Conservation (phyloP, 495 filamentous ascomycete genomes). For the Tuber umbilicatum region DNA sequence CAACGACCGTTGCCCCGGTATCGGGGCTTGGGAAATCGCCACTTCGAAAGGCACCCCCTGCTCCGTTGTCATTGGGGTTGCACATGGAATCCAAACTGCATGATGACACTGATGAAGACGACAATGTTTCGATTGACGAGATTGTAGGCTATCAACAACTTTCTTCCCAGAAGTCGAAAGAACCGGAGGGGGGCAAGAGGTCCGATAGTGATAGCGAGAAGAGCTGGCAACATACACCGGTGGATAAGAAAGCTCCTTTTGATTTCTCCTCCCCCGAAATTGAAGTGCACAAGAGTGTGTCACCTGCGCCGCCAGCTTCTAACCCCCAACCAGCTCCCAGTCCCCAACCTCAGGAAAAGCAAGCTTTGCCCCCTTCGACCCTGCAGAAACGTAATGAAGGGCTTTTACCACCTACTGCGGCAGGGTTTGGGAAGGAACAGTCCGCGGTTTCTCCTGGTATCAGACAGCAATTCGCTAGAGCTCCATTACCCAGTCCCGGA, state of each 20-base stretch:
- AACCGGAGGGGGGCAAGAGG: slow-evolving; percentile 16
- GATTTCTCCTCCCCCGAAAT: slow-evolving; percentile 17
- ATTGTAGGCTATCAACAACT: slow-evolving; percentile 31
- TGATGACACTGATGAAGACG: slow-evolving; percentile 35
- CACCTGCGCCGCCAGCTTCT: neutral
- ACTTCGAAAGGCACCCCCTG: slow-evolving; percentile 38
- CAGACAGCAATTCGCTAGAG: slow-evolving; percentile 33
- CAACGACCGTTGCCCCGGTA: slow-evolving; percentile 32
- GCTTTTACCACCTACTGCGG: neutral
- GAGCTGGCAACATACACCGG: slow-evolving; percentile 39
- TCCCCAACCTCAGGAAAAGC: slow-evolving; percentile 7
- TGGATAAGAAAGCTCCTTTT: slow-evolving; percentile 35
- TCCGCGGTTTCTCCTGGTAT: slow-evolving; percentile 16
- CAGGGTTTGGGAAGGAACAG: slow-evolving; percentile 10
- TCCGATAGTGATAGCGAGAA: slow-evolving; percentile 26
- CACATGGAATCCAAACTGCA: slow-evolving; percentile 31
- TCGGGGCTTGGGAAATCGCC: slow-evolving; percentile 39
- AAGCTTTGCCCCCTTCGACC: slow-evolving; percentile 16
- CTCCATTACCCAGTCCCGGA: slow-evolving; percentile 67
- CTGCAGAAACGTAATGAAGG: slow-evolving; percentile 11
- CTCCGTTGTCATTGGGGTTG: slow-evolving; percentile 32
- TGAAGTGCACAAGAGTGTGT: slow-evolving; percentile 2
- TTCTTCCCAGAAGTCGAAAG: slow-evolving; percentile 11
- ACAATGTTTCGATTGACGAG: slow-evolving; percentile 36
- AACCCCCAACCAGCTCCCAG: slow-evolving; percentile 8